Base-by-base conservation (phyloP, 1,139 yeast species). In the Taphrina communis region DNA sequence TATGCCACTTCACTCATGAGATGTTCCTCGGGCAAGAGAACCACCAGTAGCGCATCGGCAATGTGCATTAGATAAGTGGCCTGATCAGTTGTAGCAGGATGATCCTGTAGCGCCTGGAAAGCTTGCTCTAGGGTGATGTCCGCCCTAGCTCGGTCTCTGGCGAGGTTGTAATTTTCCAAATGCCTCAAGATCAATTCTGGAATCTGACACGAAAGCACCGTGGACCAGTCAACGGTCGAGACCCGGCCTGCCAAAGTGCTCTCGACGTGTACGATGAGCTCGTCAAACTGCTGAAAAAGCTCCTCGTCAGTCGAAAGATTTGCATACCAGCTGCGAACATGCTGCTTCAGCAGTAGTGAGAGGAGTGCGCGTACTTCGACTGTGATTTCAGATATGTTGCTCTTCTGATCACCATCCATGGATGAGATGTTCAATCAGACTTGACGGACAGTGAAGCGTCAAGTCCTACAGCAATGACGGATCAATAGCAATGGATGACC, bases 1-100 rank as follows among this genome's bases (percentile, higher is more conserved):
- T 63, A 63, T 8, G 61, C 67, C 19, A 63, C 61, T n/a, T 63
- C 67, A 31, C 67, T 55, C 48, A 63, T 57, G 36, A 63, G 61
- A 39, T 63, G 60, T 5, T 55, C 51, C n/a, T 63, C 59, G 5
- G 67, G 61, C 6, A 63, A 39, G 17, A 63, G 46, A 17, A 53
- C 60, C 11, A 46, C 41, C 6, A 63, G 48, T 8, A 63, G 21
- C 5, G 55, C 53, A 46, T 63, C 67, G 14, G 67, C 67, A 4
- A 63, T 39, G 38, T 57, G 55, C 60, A 48, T 51, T 8, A 63
- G 61, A 35, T 63, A 63, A 4, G 61, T 41, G 7, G 38, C 14
- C 46, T 63, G 61, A 41, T 55, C 46, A 9, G n/a, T 21, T 11
- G 31, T 57, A 21, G 55, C 67, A 11, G 51, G 25, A 21, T 63